Percentiles rank a stretch among this genome's conserved stretches.
phyloP scores from a whole-genome alignment of 257 asterid genomes.

The Voacanga thouarsii region DNA sequence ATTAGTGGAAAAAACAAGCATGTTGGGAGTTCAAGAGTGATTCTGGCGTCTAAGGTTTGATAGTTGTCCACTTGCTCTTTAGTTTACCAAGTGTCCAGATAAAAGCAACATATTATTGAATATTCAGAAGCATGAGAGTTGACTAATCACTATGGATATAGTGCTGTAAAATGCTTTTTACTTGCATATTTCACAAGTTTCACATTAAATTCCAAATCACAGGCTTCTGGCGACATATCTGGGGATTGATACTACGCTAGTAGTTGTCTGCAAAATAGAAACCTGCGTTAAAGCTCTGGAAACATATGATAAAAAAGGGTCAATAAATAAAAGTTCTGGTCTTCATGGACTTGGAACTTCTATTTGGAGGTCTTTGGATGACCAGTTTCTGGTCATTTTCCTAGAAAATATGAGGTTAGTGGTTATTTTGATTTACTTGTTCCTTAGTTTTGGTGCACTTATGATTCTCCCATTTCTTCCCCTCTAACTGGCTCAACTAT shows the following conservation, averaged over 20 bases:
- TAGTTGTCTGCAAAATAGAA: conserved; percentile 71
- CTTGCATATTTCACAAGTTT: conserved; percentile 24
- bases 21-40: neutral
- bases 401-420: conserved; percentile 66
- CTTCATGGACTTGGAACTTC: conserved; percentile 59
- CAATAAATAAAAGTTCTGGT: conserved; percentile 43
- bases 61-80: neutral
- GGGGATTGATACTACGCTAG: conserved; percentile 75
- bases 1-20: neutral
- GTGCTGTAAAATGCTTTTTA: neutral
- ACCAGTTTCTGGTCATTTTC: conserved; percentile 57
- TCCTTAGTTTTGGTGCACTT: neutral
- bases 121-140: conserved; percentile 12
- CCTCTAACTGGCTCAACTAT: conserved; percentile 23
- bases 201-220: conserved; percentile 24
- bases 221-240: conserved; percentile 70
- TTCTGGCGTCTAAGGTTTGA: neutral
- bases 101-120: neutral
- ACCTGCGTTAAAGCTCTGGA: conserved; percentile 64
- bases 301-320: conserved; percentile 58
- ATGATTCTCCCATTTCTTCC: conserved; percentile 4
- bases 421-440: conserved; percentile 15
- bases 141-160: neutral
- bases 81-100: neutral
- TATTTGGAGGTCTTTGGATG: conserved; percentile 47